phyloP scores from a whole-genome alignment of 805 yeast genomes.

The Zygosaccharomyces pseudorouxii region DNA sequence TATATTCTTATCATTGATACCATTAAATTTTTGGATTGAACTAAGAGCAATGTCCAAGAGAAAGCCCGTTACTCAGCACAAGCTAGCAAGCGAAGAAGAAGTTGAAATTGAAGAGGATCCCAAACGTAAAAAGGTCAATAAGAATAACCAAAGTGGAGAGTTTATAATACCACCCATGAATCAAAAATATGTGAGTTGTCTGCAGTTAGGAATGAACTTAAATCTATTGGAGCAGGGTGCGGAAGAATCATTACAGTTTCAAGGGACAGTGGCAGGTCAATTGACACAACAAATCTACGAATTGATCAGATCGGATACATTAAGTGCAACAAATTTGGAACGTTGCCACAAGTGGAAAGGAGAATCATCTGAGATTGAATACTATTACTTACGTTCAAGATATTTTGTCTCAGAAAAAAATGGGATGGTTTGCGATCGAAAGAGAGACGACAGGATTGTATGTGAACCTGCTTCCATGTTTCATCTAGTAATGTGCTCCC shows the following conservation, averaged over 20 bases:
- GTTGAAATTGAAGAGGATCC: constrained; percentile 4
- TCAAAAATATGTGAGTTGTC: constrained; percentile 16
- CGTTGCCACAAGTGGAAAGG: constrained; percentile 20
- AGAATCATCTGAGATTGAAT: constrained; percentile 20
- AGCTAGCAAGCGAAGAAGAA: constrained; percentile 2
- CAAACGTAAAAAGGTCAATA: background rate
- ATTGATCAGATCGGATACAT: constrained; percentile 19
- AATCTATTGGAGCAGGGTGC: constrained; percentile 25
- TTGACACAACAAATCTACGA: constrained; percentile 28
- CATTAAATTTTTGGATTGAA: background rate
- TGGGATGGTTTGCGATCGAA: constrained; percentile 22
- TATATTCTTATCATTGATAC: background rate
- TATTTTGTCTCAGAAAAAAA: constrained; percentile 20
- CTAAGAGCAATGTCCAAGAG: constrained; percentile 1
- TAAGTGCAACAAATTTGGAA: constrained; percentile 22
- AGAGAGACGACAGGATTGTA: constrained; percentile 22
- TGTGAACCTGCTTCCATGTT: constrained; percentile 30
- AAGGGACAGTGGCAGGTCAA: constrained; percentile 24
- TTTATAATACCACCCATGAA: constrained; percentile 19
- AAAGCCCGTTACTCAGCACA: background rate
- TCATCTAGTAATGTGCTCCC: constrained; percentile 30
- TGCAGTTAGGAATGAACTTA: constrained; percentile 13
- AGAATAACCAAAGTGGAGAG: background rate
- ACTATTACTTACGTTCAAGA: constrained; percentile 22
- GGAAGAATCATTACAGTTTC: constrained; percentile 19